Percentiles rank a stretch among this genome's conserved stretches.
Conservation (phyloP, 202 grass and related monocot species). For the Schoenoplectus tabernaemontani region DNA sequence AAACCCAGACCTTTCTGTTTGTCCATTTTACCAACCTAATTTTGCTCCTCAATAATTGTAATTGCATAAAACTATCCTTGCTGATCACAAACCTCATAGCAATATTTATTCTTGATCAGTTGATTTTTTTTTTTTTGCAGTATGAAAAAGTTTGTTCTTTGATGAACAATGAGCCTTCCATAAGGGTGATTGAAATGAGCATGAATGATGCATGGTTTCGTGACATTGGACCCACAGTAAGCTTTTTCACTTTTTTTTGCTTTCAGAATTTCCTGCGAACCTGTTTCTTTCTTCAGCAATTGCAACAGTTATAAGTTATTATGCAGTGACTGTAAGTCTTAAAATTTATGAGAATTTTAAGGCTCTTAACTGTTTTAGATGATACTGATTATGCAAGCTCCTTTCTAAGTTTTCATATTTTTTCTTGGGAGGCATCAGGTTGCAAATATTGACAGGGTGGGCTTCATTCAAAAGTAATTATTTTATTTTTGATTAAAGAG, state of each 20-base stretch:
- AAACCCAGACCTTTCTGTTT: no score
- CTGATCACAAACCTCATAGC: not conserved
- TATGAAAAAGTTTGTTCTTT: conserved; percentile 34
- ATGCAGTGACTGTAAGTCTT: not conserved
- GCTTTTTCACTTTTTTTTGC: not conserved
- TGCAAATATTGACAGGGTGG: not conserved
- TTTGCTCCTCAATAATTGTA: not conserved
- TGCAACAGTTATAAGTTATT: conserved; percentile 1
- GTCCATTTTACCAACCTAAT: no score
- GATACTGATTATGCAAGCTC: not conserved
- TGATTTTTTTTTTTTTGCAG: not conserved
- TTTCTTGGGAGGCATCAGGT: not conserved
- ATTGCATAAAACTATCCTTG: not conserved
- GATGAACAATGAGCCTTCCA: conserved; percentile 42
- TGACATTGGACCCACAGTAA: conserved; percentile 82
- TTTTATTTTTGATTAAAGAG: conserved; percentile 5
- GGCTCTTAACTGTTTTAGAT: not conserved
- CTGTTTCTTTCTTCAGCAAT: not conserved
- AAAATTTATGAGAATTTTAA: not conserved
- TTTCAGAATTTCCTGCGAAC: not conserved
- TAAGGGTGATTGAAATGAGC: conserved; percentile 93
- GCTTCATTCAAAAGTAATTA: not conserved
- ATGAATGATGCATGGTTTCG: conserved; percentile 97
- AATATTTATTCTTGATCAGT: not conserved
- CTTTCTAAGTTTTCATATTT: not conserved